Conservation (phyloP, 2,329 filamentous ascomycete species). For the Xylariaceae sp. region DNA sequence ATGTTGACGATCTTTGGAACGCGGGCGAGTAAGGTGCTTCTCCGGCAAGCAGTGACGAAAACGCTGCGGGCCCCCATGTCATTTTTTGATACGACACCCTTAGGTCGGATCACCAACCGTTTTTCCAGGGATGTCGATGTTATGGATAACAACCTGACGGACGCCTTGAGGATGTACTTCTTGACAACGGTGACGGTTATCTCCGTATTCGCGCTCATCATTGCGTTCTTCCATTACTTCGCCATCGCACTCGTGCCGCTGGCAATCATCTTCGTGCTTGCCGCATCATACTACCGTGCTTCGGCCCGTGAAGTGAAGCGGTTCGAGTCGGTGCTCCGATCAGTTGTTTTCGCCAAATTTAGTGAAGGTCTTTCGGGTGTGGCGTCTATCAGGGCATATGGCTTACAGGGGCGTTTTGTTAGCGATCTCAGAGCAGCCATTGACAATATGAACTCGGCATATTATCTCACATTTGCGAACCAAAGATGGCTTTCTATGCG, state of each 20-base stretch:
- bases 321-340: constrained; percentile 84
- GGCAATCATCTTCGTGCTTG: constrained; percentile 72
- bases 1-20: constrained; percentile 76
- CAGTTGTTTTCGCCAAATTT: constrained; percentile 85
- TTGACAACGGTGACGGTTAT: constrained; percentile 78
- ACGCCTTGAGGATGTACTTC: constrained; percentile 89
- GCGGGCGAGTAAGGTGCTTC: constrained; percentile 73
- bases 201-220: constrained; percentile 82
- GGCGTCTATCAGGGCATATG: constrained; percentile 85
- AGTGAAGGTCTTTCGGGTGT: constrained; percentile 81
- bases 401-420: constrained; percentile 71
- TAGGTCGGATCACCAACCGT: constrained; percentile 92
- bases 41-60: constrained; percentile 72
- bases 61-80: constrained; percentile 74
- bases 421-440: constrained; percentile 65
- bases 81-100: constrained; percentile 95
- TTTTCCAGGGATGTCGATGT: constrained; percentile 95
- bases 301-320: constrained; percentile 94
- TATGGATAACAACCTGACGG: constrained; percentile 89
- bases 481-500: constrained; percentile 88
- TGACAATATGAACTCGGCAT: constrained; percentile 89
- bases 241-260: constrained; percentile 59
- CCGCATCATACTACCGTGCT: constrained; percentile 81
- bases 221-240: constrained; percentile 93
- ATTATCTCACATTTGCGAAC: constrained; percentile 92